Percentiles rank a stretch among this genome's conserved stretches.
These are phyloP conservation scores for Fonsecaea erecta DNA, from an alignment of 2,329 filamentous ascomycete species.

Conservation along the genomic window DNA sequence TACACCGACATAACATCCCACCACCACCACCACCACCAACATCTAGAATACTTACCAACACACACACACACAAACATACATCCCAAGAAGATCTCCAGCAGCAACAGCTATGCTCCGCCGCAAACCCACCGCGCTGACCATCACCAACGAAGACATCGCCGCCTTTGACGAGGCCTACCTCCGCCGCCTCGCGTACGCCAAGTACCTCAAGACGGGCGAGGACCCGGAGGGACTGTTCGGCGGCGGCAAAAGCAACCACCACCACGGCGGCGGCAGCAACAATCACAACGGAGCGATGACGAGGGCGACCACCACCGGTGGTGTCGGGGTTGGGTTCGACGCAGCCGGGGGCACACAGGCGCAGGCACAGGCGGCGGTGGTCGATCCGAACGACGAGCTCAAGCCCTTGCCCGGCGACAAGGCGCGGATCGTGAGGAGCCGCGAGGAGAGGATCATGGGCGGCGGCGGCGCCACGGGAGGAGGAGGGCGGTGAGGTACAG, in stretches of 20 bases:
- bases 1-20: no score
- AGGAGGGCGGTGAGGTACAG: not conserved
- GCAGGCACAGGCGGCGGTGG: conserved; percentile 20
- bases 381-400: conserved; percentile 56
- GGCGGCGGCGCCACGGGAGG: no score
- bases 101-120: conserved; percentile 53
- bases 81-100: not conserved
- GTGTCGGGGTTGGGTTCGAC: no score
- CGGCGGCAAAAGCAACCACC: conserved; percentile 25
- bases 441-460: conserved; percentile 52
- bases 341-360: not conserved
- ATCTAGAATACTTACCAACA: no score
- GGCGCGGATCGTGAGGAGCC: conserved; percentile 52
- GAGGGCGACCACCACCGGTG: no score
- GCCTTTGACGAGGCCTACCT: conserved; percentile 49
- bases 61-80: no score
- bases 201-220: conserved; percentile 37
- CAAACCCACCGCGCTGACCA: conserved; percentile 56
- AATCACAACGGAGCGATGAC: no score
- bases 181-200: conserved; percentile 32
- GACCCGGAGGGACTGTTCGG: conserved; percentile 36
- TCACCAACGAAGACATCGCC: conserved; percentile 54
- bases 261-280: conserved; percentile 2
- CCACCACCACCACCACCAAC: no score
- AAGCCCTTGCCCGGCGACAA: conserved; percentile 57